Conservation (phyloP, 495 filamentous ascomycete genomes). For the Neohortaea acidophila region DNA sequence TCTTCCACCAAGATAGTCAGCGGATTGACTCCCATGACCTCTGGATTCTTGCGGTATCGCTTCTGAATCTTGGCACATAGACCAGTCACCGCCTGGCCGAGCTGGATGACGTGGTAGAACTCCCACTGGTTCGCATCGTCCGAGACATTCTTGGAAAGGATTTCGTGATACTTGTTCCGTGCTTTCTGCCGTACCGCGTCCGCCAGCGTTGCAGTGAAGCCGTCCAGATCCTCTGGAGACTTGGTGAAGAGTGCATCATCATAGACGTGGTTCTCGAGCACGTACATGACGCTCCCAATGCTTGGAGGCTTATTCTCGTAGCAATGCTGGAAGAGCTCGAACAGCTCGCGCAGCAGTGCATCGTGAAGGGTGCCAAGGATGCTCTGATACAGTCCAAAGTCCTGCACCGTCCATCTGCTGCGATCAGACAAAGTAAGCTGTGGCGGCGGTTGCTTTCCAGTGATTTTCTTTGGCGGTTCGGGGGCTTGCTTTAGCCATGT, state of each 20-base stretch:
- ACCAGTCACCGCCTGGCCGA: slow-evolving; percentile 70
- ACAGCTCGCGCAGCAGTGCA: slow-evolving; percentile 72
- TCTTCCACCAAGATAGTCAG: slow-evolving; percentile 64
- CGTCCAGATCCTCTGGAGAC: slow-evolving; percentile 48
- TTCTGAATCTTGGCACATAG: slow-evolving; percentile 78
- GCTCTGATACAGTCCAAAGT: slow-evolving; percentile 60
- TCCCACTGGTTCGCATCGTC: slow-evolving; percentile 65
- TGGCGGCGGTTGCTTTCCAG: slow-evolving; percentile 33
- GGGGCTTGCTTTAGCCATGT: slow-evolving; percentile 59
- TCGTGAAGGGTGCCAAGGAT: slow-evolving; percentile 64
- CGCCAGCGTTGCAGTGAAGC: slow-evolving; percentile 52
- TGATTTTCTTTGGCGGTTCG: slow-evolving; percentile 40
- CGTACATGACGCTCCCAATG: slow-evolving; percentile 63
- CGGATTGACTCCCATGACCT: slow-evolving; percentile 82
- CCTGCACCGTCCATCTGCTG: slow-evolving; percentile 62
- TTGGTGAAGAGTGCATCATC: slow-evolving; percentile 60
- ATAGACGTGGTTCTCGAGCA: slow-evolving; percentile 72
- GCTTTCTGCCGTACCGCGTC: slow-evolving; percentile 61
- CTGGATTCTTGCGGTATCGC: slow-evolving; percentile 73
- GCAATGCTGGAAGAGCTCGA: slow-evolving; percentile 68
- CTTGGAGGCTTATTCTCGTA: slow-evolving; percentile 73
- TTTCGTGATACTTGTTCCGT: slow-evolving; percentile 51
- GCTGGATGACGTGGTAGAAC: slow-evolving; percentile 69
- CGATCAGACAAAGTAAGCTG: slow-evolving; percentile 40
- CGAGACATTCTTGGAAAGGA: slow-evolving; percentile 59